Conservation (phyloP, 116 monocot genomes). For the Cymodocea nodosa region DNA sequence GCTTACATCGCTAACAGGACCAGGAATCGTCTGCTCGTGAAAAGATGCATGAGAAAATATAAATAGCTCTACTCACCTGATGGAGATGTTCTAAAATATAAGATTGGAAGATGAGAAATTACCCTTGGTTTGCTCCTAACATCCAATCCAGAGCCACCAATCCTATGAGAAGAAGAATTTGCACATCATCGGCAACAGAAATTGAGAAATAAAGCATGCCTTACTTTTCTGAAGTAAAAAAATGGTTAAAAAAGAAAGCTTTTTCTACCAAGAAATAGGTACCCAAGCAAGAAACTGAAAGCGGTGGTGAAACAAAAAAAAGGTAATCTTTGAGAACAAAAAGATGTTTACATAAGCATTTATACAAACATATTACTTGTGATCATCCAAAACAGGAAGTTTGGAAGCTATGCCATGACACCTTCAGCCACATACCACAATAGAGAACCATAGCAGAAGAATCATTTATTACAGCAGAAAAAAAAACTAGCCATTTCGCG, state of each 20-base stretch:
- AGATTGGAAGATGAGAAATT: background rate
- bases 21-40: conserved; percentile 50
- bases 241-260: too few species aligned
- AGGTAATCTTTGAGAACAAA: too few species aligned
- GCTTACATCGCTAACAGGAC: conserved; percentile 43
- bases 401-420: background rate
- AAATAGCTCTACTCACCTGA: background rate
- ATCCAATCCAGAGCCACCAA: conserved; percentile 62
- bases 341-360: too few species aligned
- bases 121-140: conserved; percentile 74
- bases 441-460: background rate
- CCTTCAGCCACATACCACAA: background rate
- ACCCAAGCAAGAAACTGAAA: too few species aligned
- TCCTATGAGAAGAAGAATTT: conserved; percentile 14
- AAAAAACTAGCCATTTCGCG: background rate
- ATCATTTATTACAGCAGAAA: background rate
- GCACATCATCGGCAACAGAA: too few species aligned
- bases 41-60: background rate
- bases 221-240: too few species aligned
- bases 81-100: background rate
- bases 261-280: too few species aligned
- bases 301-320: too few species aligned
- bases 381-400: too few species aligned
- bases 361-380: too few species aligned
- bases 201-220: too few species aligned